phyloP scores from a whole-genome alignment of 768 basidiomycete species.

The Agrocybe pediades region DNA sequence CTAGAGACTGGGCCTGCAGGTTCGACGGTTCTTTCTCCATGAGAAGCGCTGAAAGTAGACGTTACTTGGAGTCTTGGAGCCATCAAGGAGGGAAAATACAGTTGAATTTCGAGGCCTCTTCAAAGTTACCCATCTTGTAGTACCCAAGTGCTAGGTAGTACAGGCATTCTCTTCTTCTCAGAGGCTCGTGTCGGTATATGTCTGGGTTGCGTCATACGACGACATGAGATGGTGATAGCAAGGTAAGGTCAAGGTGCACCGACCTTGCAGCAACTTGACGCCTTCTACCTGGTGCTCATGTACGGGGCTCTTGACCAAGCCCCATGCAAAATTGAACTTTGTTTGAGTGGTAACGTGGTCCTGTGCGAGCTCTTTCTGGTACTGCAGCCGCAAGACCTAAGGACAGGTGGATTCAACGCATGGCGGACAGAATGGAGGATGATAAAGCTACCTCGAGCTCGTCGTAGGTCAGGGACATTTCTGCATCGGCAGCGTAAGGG shows the following conservation, averaged over 20 bases:
- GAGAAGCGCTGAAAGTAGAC: constrained; percentile 60
- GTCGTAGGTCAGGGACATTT: constrained; percentile 84
- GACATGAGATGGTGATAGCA: constrained; percentile 10
- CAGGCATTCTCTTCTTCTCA: constrained; percentile 88
- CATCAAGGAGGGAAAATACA: constrained; percentile 52
- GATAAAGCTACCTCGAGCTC: constrained; percentile 73
- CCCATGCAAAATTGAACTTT: constrained; percentile 98
- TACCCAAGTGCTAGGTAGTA: constrained; percentile 97
- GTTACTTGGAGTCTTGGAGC: background rate
- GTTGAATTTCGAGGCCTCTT: constrained; percentile 91
- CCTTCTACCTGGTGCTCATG: constrained; percentile 90
- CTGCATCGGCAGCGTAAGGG: constrained; percentile 94
- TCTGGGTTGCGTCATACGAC: constrained; percentile 49
- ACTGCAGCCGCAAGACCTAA: constrained; percentile 84
- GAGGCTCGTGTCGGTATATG: constrained; percentile 86
- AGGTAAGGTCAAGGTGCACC: constrained; percentile 16
- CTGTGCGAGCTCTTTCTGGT: constrained; percentile 84
- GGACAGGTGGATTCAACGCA: background rate
- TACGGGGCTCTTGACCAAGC: constrained; percentile 88
- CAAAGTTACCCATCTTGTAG: constrained; percentile 95
- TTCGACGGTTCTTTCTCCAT: constrained; percentile 93
- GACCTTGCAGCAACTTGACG: constrained; percentile 88
- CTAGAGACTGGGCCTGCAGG: constrained; percentile 87
- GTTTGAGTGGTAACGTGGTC: constrained; percentile 91
- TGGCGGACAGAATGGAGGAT: background rate